These are phyloP conservation scores for Ophiocordyceps polyrhachis-furcata DNA, from an alignment of 2,329 filamentous ascomycete genomes.

Conservation along the genomic window DNA sequence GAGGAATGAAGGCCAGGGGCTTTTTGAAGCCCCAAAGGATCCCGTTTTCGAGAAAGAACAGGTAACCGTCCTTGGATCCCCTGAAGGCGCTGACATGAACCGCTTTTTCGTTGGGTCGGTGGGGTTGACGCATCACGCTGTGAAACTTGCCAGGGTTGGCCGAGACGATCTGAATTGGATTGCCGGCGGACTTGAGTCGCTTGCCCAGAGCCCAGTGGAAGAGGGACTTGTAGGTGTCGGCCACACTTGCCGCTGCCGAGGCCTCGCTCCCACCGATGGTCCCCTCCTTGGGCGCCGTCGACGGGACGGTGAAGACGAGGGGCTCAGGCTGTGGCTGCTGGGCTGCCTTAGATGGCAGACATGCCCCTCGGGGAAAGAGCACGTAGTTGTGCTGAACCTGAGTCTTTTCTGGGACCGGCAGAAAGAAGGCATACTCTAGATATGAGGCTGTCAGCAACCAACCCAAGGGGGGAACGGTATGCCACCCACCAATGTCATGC, in stretches of 20 bases:
- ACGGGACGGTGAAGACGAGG: constrained; percentile 44
- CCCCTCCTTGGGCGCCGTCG: constrained; percentile 40
- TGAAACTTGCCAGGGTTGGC: constrained; percentile 38
- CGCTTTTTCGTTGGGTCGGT: constrained; percentile 41
- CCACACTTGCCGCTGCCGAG: constrained; percentile 29
- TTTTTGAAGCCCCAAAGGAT: constrained; percentile 57
- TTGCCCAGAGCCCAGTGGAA: constrained; percentile 41
- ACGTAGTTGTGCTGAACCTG: constrained; percentile 49
- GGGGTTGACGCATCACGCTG: constrained; percentile 34
- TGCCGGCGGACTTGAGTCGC: constrained; percentile 30
- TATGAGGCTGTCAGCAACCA: constrained; percentile 3
- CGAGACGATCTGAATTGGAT: constrained; percentile 27
- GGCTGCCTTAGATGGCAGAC: constrained; percentile 28
- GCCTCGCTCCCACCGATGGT: constrained; percentile 33
- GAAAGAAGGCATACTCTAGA: constrained; percentile 41
- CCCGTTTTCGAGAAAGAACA: constrained; percentile 48
- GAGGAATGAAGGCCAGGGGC: constrained; percentile 43
- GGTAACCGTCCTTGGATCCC: constrained; percentile 48
- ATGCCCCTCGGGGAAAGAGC: constrained; percentile 37
- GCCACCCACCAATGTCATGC: constrained; percentile 37
- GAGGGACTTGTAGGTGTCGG: constrained; percentile 38
- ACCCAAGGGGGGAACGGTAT: rapidly evolving
- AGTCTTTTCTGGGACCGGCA: constrained; percentile 46
- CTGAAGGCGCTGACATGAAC: constrained; percentile 49
- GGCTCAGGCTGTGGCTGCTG: constrained; percentile 29